These are phyloP conservation scores for Aspergillus hancockii DNA, from an alignment of 495 filamentous ascomycete genomes.

Conservation along the genomic window DNA sequence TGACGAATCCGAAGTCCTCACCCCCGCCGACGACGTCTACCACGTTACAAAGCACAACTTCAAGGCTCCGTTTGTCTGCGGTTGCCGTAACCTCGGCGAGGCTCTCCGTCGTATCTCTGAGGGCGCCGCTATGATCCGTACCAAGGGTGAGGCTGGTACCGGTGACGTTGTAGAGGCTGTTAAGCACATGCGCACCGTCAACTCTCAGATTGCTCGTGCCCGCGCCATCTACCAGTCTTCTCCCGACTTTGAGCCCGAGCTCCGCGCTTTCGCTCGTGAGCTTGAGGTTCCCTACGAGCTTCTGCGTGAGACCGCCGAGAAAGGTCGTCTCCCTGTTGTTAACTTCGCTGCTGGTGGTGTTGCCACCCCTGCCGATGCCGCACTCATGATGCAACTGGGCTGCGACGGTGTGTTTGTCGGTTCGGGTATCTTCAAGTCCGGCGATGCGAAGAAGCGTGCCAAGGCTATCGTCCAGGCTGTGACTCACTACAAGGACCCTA, in stretches of 20 bases:
- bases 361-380: constrained; percentile 94
- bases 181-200: constrained; percentile 91
- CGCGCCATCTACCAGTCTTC: constrained; percentile 59
- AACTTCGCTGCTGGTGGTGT: constrained; percentile 99
- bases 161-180: constrained; percentile 97
- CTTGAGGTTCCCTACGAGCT: constrained; percentile 73
- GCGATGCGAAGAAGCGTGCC: constrained; percentile 82
- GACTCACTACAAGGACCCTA: constrained; percentile 83
- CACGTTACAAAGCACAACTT: constrained; percentile 89
- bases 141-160: constrained; percentile 98
- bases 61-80: constrained; percentile 91
- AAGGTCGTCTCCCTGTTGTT: constrained; percentile 89
- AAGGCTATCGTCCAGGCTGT: constrained; percentile 93
- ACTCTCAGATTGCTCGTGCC: constrained; percentile 76
- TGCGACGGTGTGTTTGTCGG: constrained; percentile 98
- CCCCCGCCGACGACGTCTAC: constrained; percentile 85
- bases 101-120: constrained; percentile 89
- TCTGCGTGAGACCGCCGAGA: constrained; percentile 80
- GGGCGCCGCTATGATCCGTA: constrained; percentile 98
- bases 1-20: constrained; percentile 96
- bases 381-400: constrained; percentile 98
- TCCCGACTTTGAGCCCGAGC: constrained; percentile 68
- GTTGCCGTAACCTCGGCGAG: constrained; percentile 93
- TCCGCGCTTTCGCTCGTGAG: constrained; percentile 78
- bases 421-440: constrained; percentile 94